phyloP scores from a whole-genome alignment of 805 yeast species.

The Komagataella kurtzmanii region DNA sequence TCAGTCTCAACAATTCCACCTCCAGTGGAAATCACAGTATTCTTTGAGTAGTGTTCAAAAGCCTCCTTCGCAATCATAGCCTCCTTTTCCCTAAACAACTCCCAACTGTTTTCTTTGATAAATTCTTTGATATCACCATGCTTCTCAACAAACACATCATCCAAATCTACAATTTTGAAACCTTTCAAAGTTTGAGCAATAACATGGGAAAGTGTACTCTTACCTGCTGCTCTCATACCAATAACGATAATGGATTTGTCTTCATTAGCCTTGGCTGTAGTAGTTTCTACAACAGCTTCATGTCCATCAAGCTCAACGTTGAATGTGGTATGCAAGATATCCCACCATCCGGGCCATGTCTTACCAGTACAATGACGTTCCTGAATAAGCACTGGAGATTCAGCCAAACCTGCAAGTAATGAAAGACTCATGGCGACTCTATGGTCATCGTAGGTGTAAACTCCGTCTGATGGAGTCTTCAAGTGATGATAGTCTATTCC shows the following conservation, averaged over 20 bases:
- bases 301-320: constrained; percentile 58
- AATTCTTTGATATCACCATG: constrained; percentile 43
- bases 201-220: constrained; percentile 75
- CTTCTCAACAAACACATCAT: constrained; percentile 49
- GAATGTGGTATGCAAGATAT: constrained; percentile 59
- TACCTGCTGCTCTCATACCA: constrained; percentile 99
- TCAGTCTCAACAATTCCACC: constrained; percentile 87
- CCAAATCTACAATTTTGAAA: constrained; percentile 64
- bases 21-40: constrained; percentile 80
- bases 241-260: constrained; percentile 59
- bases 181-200: constrained; percentile 51
- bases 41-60: constrained; percentile 24
- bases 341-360: constrained; percentile 99
- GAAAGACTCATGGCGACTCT: constrained; percentile 98
- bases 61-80: constrained; percentile 36
- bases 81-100: constrained; percentile 66
- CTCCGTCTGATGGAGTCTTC: constrained; percentile 48
- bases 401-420: constrained; percentile 59
- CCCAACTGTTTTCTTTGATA: constrained; percentile 71
- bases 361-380: constrained; percentile 91
- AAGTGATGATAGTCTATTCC: constrained; percentile 47
- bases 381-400: constrained; percentile 52
- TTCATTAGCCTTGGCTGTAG: constrained; percentile 20
- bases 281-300: constrained; percentile 23
- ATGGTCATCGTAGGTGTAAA: constrained; percentile 85